phyloP scores from a whole-genome alignment of 768 basidiomycete species.

The Russula lepida region DNA sequence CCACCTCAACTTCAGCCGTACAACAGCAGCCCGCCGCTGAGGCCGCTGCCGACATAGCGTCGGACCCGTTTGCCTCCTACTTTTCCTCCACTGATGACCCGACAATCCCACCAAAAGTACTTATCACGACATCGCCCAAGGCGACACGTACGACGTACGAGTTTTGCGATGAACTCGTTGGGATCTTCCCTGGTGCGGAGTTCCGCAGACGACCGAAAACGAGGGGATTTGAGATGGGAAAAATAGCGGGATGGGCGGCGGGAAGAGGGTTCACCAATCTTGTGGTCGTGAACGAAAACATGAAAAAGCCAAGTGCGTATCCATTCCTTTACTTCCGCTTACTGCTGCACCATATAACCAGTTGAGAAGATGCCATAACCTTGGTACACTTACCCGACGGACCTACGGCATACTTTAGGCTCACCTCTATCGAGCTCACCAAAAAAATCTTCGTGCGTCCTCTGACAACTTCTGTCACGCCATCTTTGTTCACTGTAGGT shows the following conservation, averaged over 20 bases:
- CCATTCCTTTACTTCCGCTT: background rate
- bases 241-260: constrained; percentile 89
- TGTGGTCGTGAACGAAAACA: constrained; percentile 91
- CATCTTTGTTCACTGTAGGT: background rate
- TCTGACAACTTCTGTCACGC: background rate
- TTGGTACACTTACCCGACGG: constrained; percentile 85
- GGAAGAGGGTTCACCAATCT: constrained; percentile 82
- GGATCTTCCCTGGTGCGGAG: constrained; percentile 87
- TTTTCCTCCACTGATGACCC: constrained; percentile 63
- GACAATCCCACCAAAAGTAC: constrained; percentile 69
- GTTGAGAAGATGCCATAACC: constrained; percentile 75
- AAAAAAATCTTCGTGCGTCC: constrained; percentile 72
- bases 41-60: constrained; percentile 55
- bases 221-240: constrained; percentile 83
- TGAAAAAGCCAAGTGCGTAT: constrained; percentile 71
- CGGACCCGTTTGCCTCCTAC: constrained; percentile 72
- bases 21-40: constrained; percentile 43
- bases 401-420: constrained; percentile 92
- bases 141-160: constrained; percentile 85
- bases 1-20: constrained; percentile 14
- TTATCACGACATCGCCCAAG: constrained; percentile 85
- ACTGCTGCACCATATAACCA: constrained; percentile 4
- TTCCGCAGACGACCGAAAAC: constrained; percentile 82
- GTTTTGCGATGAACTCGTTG: constrained; percentile 87
- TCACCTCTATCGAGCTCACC: constrained; percentile 80